Percentiles rank a stretch among this genome's conserved stretches.
Conservation (phyloP, 768 basidiomycete species). For the Boletus subcaerulescens region DNA sequence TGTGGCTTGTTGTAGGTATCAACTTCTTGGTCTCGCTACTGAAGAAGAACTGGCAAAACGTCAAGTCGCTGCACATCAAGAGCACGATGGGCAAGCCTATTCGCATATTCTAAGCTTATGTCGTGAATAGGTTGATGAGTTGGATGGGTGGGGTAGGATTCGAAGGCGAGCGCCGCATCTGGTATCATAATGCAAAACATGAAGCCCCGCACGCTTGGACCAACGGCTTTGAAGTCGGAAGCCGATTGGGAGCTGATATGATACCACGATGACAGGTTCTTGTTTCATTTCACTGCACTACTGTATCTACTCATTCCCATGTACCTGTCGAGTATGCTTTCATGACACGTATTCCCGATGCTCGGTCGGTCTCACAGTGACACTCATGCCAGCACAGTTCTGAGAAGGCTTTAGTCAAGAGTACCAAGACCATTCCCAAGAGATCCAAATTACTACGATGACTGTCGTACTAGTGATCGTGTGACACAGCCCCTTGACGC, state of each 20-base stretch:
- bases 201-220: slow-evolving; percentile 99
- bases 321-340: slow-evolving; percentile 14
- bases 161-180: slow-evolving; percentile 21
- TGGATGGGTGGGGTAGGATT: slow-evolving; percentile 14
- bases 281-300: slow-evolving; percentile 10
- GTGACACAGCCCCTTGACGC: slow-evolving; percentile 14
- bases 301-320: slow-evolving; percentile 20
- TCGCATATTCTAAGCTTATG: slow-evolving; percentile 72
- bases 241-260: slow-evolving; percentile 91
- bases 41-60: slow-evolving; percentile 99
- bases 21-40: slow-evolving; percentile 99
- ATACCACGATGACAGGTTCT: slow-evolving; percentile 27
- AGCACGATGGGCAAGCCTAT: slow-evolving; percentile 98
- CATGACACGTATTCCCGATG: slow-evolving; percentile 6
- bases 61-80: slow-evolving; percentile 98
- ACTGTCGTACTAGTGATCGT: neutral
- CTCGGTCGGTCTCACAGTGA: neutral
- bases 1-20: slow-evolving; percentile 60
- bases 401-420: slow-evolving; percentile 2
- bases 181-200: slow-evolving; percentile 78
- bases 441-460: neutral
- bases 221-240: slow-evolving; percentile 72
- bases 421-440: slow-evolving; percentile 6
- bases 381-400: slow-evolving; percentile 11
- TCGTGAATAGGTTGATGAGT: neutral